Conservation (phyloP, 2,329 filamentous ascomycete genomes). For the Aspergillus luchuensis region DNA sequence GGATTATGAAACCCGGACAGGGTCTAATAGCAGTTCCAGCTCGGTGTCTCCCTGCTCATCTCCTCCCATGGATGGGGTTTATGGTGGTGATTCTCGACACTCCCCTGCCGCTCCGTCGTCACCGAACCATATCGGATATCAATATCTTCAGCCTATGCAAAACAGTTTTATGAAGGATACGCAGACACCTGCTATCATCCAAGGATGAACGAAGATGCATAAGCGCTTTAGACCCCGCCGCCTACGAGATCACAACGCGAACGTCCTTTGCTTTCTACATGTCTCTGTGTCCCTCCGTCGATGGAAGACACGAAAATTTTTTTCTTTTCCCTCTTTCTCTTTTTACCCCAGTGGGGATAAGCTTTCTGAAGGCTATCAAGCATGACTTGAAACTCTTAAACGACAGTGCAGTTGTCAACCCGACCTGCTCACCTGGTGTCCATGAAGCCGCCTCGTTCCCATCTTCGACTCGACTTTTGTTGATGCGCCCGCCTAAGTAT, state of each 20-base stretch:
- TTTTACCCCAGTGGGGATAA: not conserved
- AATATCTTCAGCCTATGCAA: constrained; percentile 45
- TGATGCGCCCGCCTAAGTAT: constrained; percentile 11
- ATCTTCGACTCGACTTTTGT: constrained; percentile 12
- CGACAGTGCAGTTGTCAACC: not conserved
- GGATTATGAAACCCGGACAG: constrained; percentile 2
- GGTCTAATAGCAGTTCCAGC: constrained; percentile 12
- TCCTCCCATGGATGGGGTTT: constrained; percentile 26
- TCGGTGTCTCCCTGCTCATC: constrained; percentile 28
- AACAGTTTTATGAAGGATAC: constrained; percentile 49
- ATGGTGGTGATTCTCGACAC: constrained; percentile 9
- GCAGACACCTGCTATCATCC: constrained; percentile 48
- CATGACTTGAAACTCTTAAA: not conserved
- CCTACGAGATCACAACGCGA: not conserved
- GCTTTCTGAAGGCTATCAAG: not conserved
- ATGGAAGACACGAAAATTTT: not conserved
- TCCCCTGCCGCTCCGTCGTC: constrained; percentile 37
- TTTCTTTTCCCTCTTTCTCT: not conserved
- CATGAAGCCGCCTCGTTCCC: not conserved
- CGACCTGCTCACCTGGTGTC: not conserved
- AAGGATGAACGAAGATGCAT: constrained; percentile 26
- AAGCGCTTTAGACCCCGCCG: not conserved
- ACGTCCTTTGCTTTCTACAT: not conserved
- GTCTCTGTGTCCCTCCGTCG: not conserved
- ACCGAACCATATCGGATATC: constrained; percentile 45